These are phyloP conservation scores for Phascolomyces articulosus DNA, from an alignment of 371 early-diverging fungal species.

Conservation along the genomic window DNA sequence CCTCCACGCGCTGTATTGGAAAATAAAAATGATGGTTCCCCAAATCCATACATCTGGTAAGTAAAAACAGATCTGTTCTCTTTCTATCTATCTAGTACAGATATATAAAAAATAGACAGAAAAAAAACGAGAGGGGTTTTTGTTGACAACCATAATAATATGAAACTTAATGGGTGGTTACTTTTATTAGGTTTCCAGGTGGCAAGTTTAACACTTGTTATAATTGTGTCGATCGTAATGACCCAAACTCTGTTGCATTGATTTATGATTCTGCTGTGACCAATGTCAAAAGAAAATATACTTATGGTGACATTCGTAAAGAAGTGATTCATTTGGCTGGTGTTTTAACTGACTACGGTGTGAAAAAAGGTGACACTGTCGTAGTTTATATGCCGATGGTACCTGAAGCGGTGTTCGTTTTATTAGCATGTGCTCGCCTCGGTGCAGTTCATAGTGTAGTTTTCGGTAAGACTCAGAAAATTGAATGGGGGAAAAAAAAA, in stretches of 20 bases:
- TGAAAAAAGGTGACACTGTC: slow-evolving; percentile 82
- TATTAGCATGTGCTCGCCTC: slow-evolving; percentile 91
- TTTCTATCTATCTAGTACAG: neutral
- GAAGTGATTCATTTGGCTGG: slow-evolving; percentile 78
- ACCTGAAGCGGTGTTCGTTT: slow-evolving; percentile 84
- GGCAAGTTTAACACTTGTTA: slow-evolving; percentile 88
- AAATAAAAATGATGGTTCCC: slow-evolving; percentile 3
- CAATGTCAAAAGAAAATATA: slow-evolving; percentile 53
- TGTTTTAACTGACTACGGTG: slow-evolving; percentile 70
- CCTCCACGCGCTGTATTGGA: slow-evolving; percentile 34
- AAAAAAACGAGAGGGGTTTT: too few relatives aligned
- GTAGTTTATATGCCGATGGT: slow-evolving; percentile 92
- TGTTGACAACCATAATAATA: too few relatives aligned
- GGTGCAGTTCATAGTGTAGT: slow-evolving; percentile 87
- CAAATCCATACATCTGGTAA: slow-evolving; percentile 56
- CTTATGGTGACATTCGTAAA: slow-evolving; percentile 74
- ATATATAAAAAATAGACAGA: too few relatives aligned
- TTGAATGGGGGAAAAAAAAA: too few relatives aligned
- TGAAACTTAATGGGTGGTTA: too few relatives aligned
- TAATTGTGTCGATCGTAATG: slow-evolving; percentile 93
- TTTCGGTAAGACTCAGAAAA: slow-evolving; percentile 32
- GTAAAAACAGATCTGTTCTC: neutral
- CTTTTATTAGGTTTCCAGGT: slow-evolving; percentile 59
- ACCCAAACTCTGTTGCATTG: slow-evolving; percentile 63
- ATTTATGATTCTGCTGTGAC: slow-evolving; percentile 82